Percentiles rank a stretch among this genome's conserved stretches.
phyloP scores from a whole-genome alignment of 2,329 filamentous ascomycete genomes.

The Lachnellula hyalina region DNA sequence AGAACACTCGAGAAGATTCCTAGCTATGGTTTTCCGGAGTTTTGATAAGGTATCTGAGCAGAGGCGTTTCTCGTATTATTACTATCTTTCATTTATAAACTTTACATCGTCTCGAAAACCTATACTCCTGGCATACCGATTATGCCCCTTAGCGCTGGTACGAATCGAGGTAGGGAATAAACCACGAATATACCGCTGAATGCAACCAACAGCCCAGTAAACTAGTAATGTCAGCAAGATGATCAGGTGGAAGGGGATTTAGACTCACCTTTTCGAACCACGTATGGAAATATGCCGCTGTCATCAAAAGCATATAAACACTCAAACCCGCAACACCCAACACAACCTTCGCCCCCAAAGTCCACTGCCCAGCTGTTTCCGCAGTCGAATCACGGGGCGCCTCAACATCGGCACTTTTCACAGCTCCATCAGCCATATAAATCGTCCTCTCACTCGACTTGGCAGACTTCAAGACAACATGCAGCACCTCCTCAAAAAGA shows the following conservation, averaged over 20 bases:
- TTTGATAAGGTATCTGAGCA: not conserved
- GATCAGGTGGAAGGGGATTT: not conserved
- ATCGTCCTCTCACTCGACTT: slow-evolving; percentile 52
- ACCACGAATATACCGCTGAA: slow-evolving; percentile 43
- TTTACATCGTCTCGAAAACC: not conserved
- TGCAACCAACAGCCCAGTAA: slow-evolving; percentile 45
- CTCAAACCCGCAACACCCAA: slow-evolving; percentile 63
- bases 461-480: slow-evolving; percentile 46
- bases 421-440: slow-evolving; percentile 60
- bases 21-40: not conserved
- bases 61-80: not conserved
- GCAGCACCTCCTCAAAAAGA: slow-evolving; percentile 73
- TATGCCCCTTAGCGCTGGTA: slow-evolving; percentile 39
- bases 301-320: slow-evolving; percentile 98
- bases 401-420: slow-evolving; percentile 54
- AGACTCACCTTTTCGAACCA: slow-evolving; percentile 86
- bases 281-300: slow-evolving; percentile 95
- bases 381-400: slow-evolving; percentile 10
- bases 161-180: slow-evolving; percentile 44
- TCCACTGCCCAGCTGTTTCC: slow-evolving; percentile 30
- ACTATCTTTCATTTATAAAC: not conserved
- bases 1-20: not conserved
- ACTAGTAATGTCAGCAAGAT: slow-evolving; percentile 20
- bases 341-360: slow-evolving; percentile 51
- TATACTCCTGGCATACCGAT: slow-evolving; percentile 41